A percentile compares a stretch with the other conserved stretches of the same genome.
Evolutionary conservation across 176 grass and related monocot species (phyloP).

Genomic region (Eleusine coracana): DNA sequence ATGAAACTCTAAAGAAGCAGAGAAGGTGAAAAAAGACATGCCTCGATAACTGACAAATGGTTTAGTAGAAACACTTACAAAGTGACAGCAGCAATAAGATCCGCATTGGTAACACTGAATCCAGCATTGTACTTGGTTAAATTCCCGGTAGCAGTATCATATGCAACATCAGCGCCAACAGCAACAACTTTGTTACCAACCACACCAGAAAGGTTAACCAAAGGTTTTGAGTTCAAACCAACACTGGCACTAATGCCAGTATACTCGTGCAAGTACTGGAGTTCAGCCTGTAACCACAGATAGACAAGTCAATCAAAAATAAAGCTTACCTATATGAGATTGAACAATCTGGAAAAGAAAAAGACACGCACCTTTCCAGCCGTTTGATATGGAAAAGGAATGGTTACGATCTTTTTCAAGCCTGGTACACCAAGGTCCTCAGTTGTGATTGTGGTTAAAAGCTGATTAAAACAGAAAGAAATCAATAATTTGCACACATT

Average conservation of each 20-base stretch:
- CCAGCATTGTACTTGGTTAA: slow-evolving; percentile 71
- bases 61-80: slow-evolving; percentile 56
- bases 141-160: slow-evolving; percentile 57
- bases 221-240: slow-evolving; percentile 62
- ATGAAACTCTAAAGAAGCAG: slow-evolving; percentile 8
- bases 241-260: slow-evolving; percentile 58
- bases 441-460: slow-evolving; percentile 59
- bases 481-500: not conserved
- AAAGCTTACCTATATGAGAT: not conserved
- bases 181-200: slow-evolving; percentile 59
- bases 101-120: slow-evolving; percentile 50
- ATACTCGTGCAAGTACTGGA: slow-evolving; percentile 77
- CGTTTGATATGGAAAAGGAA: slow-evolving; percentile 58
- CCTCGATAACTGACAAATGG: not conserved
- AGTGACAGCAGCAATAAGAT: slow-evolving; percentile 52
- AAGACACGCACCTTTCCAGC: slow-evolving; percentile 58
- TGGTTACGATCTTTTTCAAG: slow-evolving; percentile 60
- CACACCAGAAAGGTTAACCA: slow-evolving; percentile 65
- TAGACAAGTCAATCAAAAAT: slow-evolving; percentile 15
- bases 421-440: slow-evolving; percentile 52
- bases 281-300: slow-evolving; percentile 53
- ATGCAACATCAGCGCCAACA: slow-evolving; percentile 70
- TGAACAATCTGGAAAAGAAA: slow-evolving; percentile 1
- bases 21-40: not conserved
- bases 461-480: slow-evolving; percentile 40